Base-by-base conservation (phyloP, 2,329 filamentous ascomycete species). In the Seiridium unicorne region DNA sequence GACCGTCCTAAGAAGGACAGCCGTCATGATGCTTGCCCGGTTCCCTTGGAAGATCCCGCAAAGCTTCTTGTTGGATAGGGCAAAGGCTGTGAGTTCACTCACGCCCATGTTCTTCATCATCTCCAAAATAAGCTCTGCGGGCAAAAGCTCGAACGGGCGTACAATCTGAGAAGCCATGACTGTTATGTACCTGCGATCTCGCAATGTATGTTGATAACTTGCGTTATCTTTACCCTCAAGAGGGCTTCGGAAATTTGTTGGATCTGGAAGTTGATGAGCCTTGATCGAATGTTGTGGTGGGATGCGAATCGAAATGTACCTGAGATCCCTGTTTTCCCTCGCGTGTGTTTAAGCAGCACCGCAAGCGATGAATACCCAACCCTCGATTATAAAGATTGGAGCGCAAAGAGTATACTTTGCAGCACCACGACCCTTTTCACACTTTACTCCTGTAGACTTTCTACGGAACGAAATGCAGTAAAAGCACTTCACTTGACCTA, bases 41-140 rank as follows among this genome's bases (percentile, higher is more conserved):
- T 79, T 73, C 3, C 68, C 66, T 7, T 69, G 66, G 56, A 81
- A 79, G n/a, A 84, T 73, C 3, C 69, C 62, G 13, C 73, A 69
- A 13, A 83, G 72, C 1, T 69, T 69, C 35, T 71, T 74, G 63
- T 74, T 79, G 3, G 71, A 66, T 11, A 69, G 64, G n/a, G 71
- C 76, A 38, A 80, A 71, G 38, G 71, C 72, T 56, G 74, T 76
- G 42, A 80, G 72, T 32, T 76, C 76, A 2, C 70, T 64, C 1
- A 82, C 61, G 58, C 80, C 75, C 55, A 84, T 70, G 18, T 77
- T 63, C 36, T 77, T 75, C 64, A 81, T 81, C 32, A 84, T 78
- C 26, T 81, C 77, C 9, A 84, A 68, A 3, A 82, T 66, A 18
- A 82, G 74, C 65, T 85, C 83, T 3, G 76, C 70, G 0, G 82